Conservation (phyloP, 768 basidiomycete genomes). For the Tricholoma flavovirens region DNA sequence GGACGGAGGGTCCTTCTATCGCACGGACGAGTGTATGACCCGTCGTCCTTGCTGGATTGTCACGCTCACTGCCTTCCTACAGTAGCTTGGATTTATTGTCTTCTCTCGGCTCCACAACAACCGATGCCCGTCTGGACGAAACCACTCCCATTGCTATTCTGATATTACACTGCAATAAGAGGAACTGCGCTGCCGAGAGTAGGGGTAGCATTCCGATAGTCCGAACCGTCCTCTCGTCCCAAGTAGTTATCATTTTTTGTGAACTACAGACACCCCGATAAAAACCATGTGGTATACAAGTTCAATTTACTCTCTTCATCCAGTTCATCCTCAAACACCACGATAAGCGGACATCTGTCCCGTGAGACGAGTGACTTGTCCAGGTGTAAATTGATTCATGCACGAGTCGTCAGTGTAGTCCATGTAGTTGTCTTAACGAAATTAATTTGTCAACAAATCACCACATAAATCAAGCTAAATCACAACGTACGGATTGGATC, state of each 20-base stretch:
- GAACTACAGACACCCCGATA: neutral
- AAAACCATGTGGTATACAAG: neutral
- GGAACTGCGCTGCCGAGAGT: neutral
- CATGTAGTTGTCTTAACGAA: constrained; percentile 43
- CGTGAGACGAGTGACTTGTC: constrained; percentile 36
- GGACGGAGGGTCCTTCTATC: constrained; percentile 54
- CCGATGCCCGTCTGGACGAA: neutral
- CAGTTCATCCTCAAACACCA: constrained; percentile 23
- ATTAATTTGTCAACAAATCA: neutral
- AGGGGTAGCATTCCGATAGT: neutral
- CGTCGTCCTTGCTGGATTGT: neutral
- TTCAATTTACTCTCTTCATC: neutral
- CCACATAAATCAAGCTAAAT: neutral
- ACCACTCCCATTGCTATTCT: neutral
- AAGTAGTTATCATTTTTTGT: neutral
- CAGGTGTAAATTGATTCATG: constrained; percentile 44
- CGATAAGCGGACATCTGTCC: constrained; percentile 41
- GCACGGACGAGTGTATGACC: constrained; percentile 7
- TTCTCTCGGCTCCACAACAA: neutral
- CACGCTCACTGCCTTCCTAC: neutral
- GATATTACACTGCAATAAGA: neutral
- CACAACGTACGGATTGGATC: constrained; percentile 37
- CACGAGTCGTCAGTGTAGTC: constrained; percentile 47
- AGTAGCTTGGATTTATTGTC: neutral
- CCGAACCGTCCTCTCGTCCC: neutral